These are phyloP conservation scores for Oryza glumipatula DNA, from an alignment of 176 grass and related monocot species.

Conservation along the genomic window DNA sequence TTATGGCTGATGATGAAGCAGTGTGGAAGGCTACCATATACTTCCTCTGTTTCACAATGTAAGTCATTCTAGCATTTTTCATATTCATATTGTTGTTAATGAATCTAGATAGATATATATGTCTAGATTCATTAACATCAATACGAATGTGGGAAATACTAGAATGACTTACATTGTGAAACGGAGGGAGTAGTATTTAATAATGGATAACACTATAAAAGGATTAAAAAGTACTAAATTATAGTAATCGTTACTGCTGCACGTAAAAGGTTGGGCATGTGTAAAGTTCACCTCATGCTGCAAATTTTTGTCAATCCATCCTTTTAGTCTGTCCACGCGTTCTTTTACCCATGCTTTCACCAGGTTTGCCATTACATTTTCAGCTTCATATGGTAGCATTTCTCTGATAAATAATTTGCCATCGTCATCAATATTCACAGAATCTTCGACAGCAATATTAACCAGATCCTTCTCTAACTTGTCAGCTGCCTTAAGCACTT, in stretches of 20 bases:
- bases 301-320: conserved; percentile 63
- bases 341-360: conserved; percentile 76
- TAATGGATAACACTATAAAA: conserved; percentile 6
- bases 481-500: conserved; percentile 78
- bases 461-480: conserved; percentile 84
- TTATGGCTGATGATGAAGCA: conserved; percentile 6
- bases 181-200: no score
- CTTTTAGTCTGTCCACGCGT: conserved; percentile 63
- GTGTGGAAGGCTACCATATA: not conserved
- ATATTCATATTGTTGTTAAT: no score
- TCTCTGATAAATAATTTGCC: conserved; percentile 74
- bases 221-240: not conserved
- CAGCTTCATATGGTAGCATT: conserved; percentile 83
- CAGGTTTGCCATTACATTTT: conserved; percentile 67
- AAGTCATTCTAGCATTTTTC: no score
- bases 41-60: no score
- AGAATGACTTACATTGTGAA: no score
- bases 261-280: conserved; percentile 3
- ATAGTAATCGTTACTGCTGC: not conserved
- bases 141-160: no score
- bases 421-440: conserved; percentile 63
- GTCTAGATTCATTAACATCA: no score
- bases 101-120: no score
- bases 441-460: conserved; percentile 82
- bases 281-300: conserved; percentile 65